phyloP scores from a whole-genome alignment of 2,329 filamentous ascomycete species.

The Fusarium caatingaense region DNA sequence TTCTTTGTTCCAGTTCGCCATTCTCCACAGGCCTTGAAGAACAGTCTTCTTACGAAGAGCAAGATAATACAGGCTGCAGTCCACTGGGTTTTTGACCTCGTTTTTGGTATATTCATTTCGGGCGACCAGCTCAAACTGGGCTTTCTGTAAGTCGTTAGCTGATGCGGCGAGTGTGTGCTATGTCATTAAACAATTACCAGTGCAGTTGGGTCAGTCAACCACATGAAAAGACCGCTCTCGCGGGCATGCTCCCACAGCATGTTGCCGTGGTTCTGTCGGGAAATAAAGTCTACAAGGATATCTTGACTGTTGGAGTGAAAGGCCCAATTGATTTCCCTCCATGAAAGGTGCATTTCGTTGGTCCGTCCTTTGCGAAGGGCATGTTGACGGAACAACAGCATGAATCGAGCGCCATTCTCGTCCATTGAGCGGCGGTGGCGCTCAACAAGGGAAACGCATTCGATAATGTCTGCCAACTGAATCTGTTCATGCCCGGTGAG shows the following conservation, averaged over 20 bases:
- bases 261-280: constrained; percentile 80
- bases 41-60: constrained; percentile 92
- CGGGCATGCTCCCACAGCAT: constrained; percentile 87
- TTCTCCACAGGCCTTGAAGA: constrained; percentile 91
- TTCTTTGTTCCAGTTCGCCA: constrained; percentile 90
- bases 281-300: constrained; percentile 86
- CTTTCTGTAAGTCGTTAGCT: constrained; percentile 47
- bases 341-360: constrained; percentile 74
- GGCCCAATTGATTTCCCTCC: constrained; percentile 87
- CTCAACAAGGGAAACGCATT: constrained; percentile 86
- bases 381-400: constrained; percentile 88
- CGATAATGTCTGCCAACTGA: constrained; percentile 83
- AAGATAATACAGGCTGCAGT: constrained; percentile 92
- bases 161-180: not conserved
- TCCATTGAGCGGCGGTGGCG: constrained; percentile 90
- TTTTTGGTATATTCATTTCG: constrained; percentile 92
- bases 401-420: constrained; percentile 86
- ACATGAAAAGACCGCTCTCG: constrained; percentile 93
- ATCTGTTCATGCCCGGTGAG: constrained; percentile 89
- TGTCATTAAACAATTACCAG: constrained; percentile 65
- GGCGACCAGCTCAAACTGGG: constrained; percentile 90
- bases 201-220: constrained; percentile 81
- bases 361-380: constrained; percentile 74
- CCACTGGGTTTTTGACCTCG: constrained; percentile 87
- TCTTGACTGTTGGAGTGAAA: constrained; percentile 89